Evolutionary conservation across 169 alveolate genomes (phyloP), one percentile per base, ranked within the genome.

Genomic region (Cryptosporidium viatorum): DNA sequence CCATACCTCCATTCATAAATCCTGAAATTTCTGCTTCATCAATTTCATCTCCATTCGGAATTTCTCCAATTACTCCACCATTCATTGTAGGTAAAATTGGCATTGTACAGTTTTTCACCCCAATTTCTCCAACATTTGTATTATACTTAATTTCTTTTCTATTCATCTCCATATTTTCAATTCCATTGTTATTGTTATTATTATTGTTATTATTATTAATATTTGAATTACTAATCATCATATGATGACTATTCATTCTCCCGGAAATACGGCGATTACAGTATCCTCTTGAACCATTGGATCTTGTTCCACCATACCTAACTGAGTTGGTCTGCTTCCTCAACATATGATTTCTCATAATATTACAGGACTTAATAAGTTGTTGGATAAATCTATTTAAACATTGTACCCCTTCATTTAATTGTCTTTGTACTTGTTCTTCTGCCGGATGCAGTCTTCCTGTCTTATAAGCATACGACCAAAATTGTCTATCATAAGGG

Each of bases 391-490:
- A 80, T 59, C 89, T 59, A 80, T 80, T 80, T 12, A 80, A 31
- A n/a, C 89, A 80, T 21, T 80, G 89, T 14, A 80, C 75, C 2
- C 89, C 89, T 12, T 80, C 89, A 35, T 80, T 80, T 45, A 80
- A 48, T 39, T 80, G 89, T 65, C 89, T 80, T 43, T 80, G 89
- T 39, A 80, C 89, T 31, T 80, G 89, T 48, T 80, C 89, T 62
- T 80, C 89, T 62, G 89, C 89, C 8, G 89, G 89, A 65, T 80
- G 89, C 51, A 80, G 62, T 21, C 89, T 59, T 37, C 89, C 89
- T 21, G 89, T 80, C 23, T 80, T 80, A 65, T 80, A 80, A 26
- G 89, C 89, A 80, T 80, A 80, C 21, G 89, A 80, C 89, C 89
- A 80, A 45, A 80, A 80, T 80, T 80, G 89, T 62, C 89, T 60